phyloP scores from a whole-genome alignment of 2,329 filamentous ascomycete species.

The Cordyceps tenuipes region DNA sequence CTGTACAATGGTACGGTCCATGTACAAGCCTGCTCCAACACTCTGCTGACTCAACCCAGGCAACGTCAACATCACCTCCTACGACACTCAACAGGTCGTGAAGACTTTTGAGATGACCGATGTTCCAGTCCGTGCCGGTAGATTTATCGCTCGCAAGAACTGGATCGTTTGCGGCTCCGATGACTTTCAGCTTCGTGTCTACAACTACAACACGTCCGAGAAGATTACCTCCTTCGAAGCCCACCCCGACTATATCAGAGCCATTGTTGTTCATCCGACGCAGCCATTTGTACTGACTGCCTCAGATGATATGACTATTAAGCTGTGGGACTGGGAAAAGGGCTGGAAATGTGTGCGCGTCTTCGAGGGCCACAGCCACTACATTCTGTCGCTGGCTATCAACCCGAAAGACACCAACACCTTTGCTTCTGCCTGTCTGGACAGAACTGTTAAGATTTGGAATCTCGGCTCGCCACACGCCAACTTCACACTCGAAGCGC shows the following conservation, averaged over 20 bases:
- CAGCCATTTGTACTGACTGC: constrained; percentile 94
- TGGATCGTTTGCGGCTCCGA: constrained; percentile 97
- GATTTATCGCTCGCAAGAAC: constrained; percentile 96
- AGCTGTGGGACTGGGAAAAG: constrained; percentile 98
- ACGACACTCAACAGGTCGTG: constrained; percentile 91
- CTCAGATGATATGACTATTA: constrained; percentile 97
- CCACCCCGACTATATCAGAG: constrained; percentile 96
- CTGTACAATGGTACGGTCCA: constrained; percentile 74
- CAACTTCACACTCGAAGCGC: constrained; percentile 94
- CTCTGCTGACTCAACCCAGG: constrained; percentile 40
- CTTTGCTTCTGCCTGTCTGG: constrained; percentile 87
- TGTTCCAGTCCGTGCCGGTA: constrained; percentile 91
- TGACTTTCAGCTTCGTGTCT: constrained; percentile 79
- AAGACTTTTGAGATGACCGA: constrained; percentile 99
- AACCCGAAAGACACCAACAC: constrained; percentile 96
- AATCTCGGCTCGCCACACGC: constrained; percentile 86
- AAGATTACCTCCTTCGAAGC: constrained; percentile 97
- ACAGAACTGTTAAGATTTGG: constrained; percentile 97
- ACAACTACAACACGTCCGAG: constrained; percentile 99
- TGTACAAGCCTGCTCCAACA: not conserved
- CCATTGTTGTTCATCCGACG: constrained; percentile 89
- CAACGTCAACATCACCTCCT: constrained; percentile 99
- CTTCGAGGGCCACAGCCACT: constrained; percentile 93
- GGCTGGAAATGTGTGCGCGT: constrained; percentile 96
- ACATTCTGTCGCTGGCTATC: constrained; percentile 92